Conservation (phyloP, 179 eudicot genomes). For the Spinacia oleracea region DNA sequence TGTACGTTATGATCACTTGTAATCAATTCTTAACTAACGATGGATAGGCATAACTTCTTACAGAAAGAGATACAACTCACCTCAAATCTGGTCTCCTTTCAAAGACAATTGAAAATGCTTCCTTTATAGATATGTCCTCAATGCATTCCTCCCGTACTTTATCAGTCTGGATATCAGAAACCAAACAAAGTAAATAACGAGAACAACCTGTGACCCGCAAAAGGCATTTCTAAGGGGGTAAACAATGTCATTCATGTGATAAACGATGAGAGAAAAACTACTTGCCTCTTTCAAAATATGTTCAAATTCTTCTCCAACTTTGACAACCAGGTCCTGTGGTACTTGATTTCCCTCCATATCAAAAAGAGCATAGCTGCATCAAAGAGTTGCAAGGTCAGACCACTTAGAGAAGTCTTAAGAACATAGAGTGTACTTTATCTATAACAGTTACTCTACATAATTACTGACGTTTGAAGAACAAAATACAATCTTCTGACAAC, state of each 20-base stretch:
- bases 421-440: neutral
- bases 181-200: constrained; percentile 1
- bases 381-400: constrained; percentile 4
- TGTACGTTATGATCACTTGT: constrained; percentile 32
- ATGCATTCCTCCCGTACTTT: constrained; percentile 62
- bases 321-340: constrained; percentile 73
- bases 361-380: constrained; percentile 76
- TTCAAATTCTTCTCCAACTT: constrained; percentile 91
- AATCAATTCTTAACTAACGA: constrained; percentile 4
- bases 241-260: neutral
- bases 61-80: constrained; percentile 34
- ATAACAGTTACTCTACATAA: neutral
- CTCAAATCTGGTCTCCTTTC: constrained; percentile 91
- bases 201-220: neutral
- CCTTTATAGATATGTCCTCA: constrained; percentile 77
- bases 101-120: constrained; percentile 78
- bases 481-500: neutral
- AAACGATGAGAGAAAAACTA: constrained; percentile 4
- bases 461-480: neutral
- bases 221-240: neutral
- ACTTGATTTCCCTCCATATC: constrained; percentile 96
- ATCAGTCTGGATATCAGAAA: constrained; percentile 51
- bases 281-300: constrained; percentile 76
- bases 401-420: constrained; percentile 3
- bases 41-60: neutral